Evolutionary conservation across 2,329 filamentous ascomycete species (phyloP).

Genomic region (Botrytis galanthina): DNA sequence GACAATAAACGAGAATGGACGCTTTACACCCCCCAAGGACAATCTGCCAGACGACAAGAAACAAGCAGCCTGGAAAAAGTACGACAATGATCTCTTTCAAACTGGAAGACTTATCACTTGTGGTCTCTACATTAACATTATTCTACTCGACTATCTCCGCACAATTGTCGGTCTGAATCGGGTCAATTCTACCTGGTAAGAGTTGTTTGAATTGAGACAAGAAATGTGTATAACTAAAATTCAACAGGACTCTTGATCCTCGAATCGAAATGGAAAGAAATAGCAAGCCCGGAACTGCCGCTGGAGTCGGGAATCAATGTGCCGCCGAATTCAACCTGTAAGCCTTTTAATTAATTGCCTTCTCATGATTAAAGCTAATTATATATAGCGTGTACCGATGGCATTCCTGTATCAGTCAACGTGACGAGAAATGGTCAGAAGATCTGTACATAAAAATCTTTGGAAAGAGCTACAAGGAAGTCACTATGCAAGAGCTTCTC

Average conservation of each 20-base stretch:
- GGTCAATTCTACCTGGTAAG: slow-evolving; percentile 53
- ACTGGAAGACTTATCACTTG: slow-evolving; percentile 71
- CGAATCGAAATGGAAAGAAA: slow-evolving; percentile 62
- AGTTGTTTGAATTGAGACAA: not conserved
- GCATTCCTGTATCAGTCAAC: slow-evolving; percentile 73
- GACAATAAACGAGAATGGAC: slow-evolving; percentile 74
- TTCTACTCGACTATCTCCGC: slow-evolving; percentile 73
- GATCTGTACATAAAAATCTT: slow-evolving; percentile 45
- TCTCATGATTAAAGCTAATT: not conserved
- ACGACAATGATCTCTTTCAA: slow-evolving; percentile 75
- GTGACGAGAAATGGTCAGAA: slow-evolving; percentile 80
- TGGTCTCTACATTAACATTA: slow-evolving; percentile 76
- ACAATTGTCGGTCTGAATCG: slow-evolving; percentile 48
- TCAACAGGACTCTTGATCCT: slow-evolving; percentile 63
- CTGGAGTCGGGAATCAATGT: slow-evolving; percentile 74
- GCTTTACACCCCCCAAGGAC: slow-evolving; percentile 65
- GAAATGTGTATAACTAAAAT: not conserved
- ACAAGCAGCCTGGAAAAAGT: slow-evolving; percentile 58
- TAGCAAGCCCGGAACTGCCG: slow-evolving; percentile 49
- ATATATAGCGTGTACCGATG: slow-evolving; percentile 64
- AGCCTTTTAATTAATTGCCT: not conserved
- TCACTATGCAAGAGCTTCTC: slow-evolving; percentile 58
- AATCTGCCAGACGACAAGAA: slow-evolving; percentile 50
- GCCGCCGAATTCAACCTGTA: slow-evolving; percentile 80
- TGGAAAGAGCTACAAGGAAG: slow-evolving; percentile 20